Evolutionary conservation across 345 rosid species (phyloP).

Genomic region (Eucalyptus pauciflora): DNA sequence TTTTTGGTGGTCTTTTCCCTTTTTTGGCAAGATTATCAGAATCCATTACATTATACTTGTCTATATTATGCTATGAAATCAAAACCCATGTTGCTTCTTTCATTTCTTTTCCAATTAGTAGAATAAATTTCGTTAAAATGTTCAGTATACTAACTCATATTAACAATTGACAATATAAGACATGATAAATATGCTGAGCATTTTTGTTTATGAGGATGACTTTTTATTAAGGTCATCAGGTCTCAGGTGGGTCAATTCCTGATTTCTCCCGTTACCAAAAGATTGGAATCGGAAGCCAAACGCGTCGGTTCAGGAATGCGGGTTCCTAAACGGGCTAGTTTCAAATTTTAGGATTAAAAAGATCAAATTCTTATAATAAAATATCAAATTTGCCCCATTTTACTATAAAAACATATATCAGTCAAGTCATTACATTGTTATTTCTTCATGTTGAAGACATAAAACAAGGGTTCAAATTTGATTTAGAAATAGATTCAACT

Average conservation of each 20-base stretch:
- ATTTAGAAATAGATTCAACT: background rate
- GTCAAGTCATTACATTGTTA: background rate
- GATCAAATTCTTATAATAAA: background rate
- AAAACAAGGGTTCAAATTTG: background rate
- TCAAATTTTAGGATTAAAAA: background rate
- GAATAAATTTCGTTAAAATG: background rate
- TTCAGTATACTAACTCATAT: background rate
- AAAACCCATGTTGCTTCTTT: background rate
- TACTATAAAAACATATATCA: background rate
- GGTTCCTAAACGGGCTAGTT: background rate
- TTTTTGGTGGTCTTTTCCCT: no score
- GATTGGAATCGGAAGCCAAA: rapidly evolving
- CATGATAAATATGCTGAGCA: background rate
- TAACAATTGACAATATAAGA: background rate
- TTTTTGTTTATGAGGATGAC: background rate
- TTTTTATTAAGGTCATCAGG: background rate
- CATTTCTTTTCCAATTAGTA: background rate
- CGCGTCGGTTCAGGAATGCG: rapidly evolving
- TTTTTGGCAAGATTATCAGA: background rate
- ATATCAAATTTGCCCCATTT: background rate
- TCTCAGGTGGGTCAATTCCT: rapidly evolving
- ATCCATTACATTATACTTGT: background rate
- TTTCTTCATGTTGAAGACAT: background rate
- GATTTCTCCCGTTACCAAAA: background rate
- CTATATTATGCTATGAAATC: background rate